Conservation (phyloP, 1,139 yeast genomes). For the Lodderomyces beijingensis region DNA sequence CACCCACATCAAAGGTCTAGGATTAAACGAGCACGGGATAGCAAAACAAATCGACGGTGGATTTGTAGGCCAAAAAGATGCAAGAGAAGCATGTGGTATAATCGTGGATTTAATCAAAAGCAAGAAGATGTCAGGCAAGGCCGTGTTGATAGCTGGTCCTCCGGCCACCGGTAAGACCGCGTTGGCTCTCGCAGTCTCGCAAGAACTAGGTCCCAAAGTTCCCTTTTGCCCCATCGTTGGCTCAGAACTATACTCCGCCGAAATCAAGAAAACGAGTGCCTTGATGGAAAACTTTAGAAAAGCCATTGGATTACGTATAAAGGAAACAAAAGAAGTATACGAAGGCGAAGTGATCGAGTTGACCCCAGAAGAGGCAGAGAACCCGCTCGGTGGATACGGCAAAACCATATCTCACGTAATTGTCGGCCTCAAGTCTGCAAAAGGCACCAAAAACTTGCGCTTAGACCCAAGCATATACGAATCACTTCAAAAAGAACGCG, state of each 20-base stretch:
- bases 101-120: conserved; percentile 91
- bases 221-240: conserved; percentile 99
- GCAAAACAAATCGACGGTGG: conserved; percentile 91
- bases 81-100: conserved; percentile 97
- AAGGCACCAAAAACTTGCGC: conserved; percentile 89
- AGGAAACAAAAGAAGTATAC: conserved; percentile 95
- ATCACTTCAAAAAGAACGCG: conserved; percentile 91
- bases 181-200: conserved; percentile 90
- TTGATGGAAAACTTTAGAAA: conserved; percentile 96
- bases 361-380: conserved; percentile 95
- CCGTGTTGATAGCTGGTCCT: conserved; percentile 92
- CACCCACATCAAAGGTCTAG: conserved; percentile 93
- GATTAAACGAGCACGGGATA: conserved; percentile 83
- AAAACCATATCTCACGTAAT: conserved; percentile 93
- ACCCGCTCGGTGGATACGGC: conserved; percentile 96
- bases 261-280: conserved; percentile 95
- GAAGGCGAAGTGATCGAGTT: conserved; percentile 98
- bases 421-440: conserved; percentile 91
- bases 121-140: conserved; percentile 92
- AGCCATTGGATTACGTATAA: conserved; percentile 92
- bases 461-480: conserved; percentile 95
- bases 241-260: conserved; percentile 91
- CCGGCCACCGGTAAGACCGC: conserved; percentile 99
- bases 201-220: conserved; percentile 96
- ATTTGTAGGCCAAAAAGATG: conserved; percentile 90